phyloP scores from a whole-genome alignment of 140 eudicot genomes.

The Ambrosia hybrid region DNA sequence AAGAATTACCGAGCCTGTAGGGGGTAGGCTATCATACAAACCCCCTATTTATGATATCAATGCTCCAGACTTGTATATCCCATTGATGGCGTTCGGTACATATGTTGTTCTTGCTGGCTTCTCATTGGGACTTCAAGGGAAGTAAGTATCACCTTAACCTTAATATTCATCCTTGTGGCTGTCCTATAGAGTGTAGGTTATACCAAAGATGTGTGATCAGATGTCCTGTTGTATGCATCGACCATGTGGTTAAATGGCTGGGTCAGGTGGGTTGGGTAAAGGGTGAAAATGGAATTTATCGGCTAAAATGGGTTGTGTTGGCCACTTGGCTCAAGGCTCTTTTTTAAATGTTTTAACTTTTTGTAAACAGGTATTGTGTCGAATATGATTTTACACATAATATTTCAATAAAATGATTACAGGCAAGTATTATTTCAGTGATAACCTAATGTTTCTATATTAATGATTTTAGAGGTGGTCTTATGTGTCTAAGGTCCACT shows the following conservation, averaged over 20 bases:
- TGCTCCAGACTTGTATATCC: constrained; percentile 97
- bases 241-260: not conserved
- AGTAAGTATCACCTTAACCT: no score
- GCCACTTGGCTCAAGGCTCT: not conserved
- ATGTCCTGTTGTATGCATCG: not conserved
- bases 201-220: not conserved
- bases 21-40: constrained; percentile 92
- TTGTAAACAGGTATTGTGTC: not conserved
- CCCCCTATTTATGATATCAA: constrained; percentile 96
- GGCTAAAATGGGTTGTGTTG: not conserved
- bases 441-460: no score
- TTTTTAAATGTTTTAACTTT: no score
- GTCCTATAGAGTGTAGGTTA: not conserved
- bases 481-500: not conserved
- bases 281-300: not conserved
- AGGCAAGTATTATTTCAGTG: no score
- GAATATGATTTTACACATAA: not conserved
- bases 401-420: not conserved
- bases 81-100: constrained; percentile 83
- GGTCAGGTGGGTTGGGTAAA: not conserved
- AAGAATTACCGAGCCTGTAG: constrained; percentile 88
- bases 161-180: no score
- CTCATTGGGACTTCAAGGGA: constrained; percentile 79
- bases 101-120: constrained; percentile 86
- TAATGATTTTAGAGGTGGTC: no score